A percentile compares a stretch with the other conserved stretches of the same genome.
These are phyloP conservation scores for Botrytis elliptica DNA, from an alignment of 2,329 filamentous ascomycete genomes.

Conservation along the genomic window DNA sequence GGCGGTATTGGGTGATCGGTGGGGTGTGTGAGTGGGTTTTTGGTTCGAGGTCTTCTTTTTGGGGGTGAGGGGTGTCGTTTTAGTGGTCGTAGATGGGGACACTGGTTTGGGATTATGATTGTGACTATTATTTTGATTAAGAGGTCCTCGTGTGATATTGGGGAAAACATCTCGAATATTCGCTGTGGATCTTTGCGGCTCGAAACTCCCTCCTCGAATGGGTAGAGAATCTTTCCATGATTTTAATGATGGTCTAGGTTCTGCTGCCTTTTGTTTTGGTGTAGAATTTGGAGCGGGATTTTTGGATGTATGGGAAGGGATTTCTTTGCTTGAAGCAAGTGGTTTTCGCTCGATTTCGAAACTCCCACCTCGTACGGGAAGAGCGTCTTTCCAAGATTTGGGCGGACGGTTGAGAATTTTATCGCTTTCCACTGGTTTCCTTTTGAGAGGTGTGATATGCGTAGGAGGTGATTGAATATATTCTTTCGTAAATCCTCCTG, in stretches of 20 bases:
- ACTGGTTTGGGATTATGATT: not conserved
- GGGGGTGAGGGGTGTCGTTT: not conserved
- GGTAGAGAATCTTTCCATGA: slow-evolving; percentile 5
- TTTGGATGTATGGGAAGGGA: not conserved
- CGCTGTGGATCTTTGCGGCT: not conserved
- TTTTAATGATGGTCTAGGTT: not conserved
- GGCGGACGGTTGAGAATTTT: not conserved
- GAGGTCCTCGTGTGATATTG: not conserved
- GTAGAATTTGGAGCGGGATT: accelerated
- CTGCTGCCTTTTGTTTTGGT: not conserved
- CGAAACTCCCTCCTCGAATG: not conserved
- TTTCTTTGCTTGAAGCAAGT: not conserved
- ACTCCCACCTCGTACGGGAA: not conserved
- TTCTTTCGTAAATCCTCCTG: not conserved
- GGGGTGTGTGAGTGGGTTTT: not conserved
- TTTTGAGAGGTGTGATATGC: slow-evolving; percentile 20
- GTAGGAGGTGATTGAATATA: not conserved
- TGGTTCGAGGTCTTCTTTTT: not conserved
- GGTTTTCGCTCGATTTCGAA: slow-evolving; percentile 6
- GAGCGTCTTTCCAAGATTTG: slow-evolving; percentile 7
- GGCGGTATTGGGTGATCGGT: not conserved
- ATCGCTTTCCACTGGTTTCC: slow-evolving; percentile 9
- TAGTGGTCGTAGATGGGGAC: not conserved
- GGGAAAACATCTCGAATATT: slow-evolving; percentile 2
- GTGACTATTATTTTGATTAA: not conserved